Conservation (phyloP, 2,329 filamentous ascomycete genomes). For the Botrytis squamosa region DNA sequence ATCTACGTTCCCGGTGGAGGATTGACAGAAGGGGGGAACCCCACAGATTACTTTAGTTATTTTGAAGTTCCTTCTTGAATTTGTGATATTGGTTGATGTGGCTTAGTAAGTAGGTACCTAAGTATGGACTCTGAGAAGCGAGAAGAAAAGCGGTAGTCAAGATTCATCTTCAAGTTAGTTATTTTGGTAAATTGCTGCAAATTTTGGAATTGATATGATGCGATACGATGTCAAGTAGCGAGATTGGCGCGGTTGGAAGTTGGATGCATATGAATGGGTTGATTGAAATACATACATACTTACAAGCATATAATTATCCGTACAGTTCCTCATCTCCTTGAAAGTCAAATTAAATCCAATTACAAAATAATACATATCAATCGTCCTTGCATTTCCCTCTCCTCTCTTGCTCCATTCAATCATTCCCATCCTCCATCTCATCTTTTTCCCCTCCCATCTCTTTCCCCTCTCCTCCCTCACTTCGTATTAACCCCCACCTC, state of each 20-base stretch:
- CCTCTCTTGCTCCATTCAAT: neutral
- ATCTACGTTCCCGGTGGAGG: constrained; percentile 43
- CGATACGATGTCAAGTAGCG: neutral
- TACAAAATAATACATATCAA: neutral
- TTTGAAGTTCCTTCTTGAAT: neutral
- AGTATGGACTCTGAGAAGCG: neutral
- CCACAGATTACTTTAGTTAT: constrained; percentile 11
- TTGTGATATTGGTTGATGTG: neutral
- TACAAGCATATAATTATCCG: neutral
- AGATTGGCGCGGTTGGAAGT: neutral
- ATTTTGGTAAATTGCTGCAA: neutral
- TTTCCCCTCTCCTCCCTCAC: neutral
- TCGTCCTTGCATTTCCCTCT: neutral
- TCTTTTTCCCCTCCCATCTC: neutral
- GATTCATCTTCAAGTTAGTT: neutral
- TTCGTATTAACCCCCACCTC: neutral
- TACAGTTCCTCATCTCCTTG: neutral
- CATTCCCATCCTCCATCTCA: neutral
- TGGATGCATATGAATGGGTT: neutral
- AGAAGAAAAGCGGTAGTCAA: neutral
- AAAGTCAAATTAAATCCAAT: neutral
- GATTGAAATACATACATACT: neutral
- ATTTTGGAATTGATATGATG: neutral
- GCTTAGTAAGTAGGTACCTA: too few relatives aligned
- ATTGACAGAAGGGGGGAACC: constrained; percentile 13